phyloP scores from a whole-genome alignment of 225 moss, liverwort and hornwort genomes.

The Sphagnum contortum region DNA sequence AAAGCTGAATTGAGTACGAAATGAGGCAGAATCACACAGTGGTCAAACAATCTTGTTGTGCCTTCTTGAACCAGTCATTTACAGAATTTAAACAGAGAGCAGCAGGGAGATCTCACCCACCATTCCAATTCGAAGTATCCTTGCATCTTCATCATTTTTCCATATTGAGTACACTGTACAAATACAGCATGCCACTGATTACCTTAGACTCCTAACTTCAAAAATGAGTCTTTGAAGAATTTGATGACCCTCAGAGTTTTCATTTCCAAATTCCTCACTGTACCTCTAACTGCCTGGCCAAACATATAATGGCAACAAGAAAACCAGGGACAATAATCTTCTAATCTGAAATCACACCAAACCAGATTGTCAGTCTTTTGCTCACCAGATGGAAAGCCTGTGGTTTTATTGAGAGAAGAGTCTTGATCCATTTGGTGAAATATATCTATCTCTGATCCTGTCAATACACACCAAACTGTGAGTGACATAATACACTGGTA shows the following conservation, averaged over 20 bases:
- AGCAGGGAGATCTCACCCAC: constrained; percentile 7
- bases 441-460: constrained; percentile 25
- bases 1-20: too few species aligned
- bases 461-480: constrained; percentile 6
- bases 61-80: too few species aligned
- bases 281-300: too few species aligned
- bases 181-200: neutral
- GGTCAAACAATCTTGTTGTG: too few species aligned
- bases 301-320: neutral
- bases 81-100: too few species aligned
- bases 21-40: too few species aligned
- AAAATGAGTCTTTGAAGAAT: neutral
- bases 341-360: neutral
- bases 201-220: neutral
- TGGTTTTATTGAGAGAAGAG: constrained; percentile 27
- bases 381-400: constrained; percentile 30
- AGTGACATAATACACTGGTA: neutral
- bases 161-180: constrained; percentile 38
- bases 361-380: too few species aligned
- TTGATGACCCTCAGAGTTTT: neutral
- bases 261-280: neutral
- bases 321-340: neutral
- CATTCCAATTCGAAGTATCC: constrained; percentile 52
- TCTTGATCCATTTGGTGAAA: constrained; percentile 18
- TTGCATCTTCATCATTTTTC: constrained; percentile 53